Evolutionary conservation across 2,329 filamentous ascomycete species (phyloP).

Genomic region (Paecilomyces formosus): DNA sequence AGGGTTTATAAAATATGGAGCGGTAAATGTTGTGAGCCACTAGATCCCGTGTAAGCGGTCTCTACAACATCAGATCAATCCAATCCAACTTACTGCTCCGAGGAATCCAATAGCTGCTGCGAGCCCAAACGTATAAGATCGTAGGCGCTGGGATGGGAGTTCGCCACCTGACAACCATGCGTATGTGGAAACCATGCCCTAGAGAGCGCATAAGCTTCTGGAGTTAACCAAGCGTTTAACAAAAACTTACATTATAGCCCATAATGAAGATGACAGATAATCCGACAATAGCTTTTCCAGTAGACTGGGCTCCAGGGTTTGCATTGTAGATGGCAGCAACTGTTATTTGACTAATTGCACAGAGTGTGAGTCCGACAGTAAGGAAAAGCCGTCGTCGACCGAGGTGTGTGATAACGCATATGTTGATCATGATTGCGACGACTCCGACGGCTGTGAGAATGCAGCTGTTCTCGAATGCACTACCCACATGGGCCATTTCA

Average conservation of each 20-base stretch:
- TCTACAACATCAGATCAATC: not conserved
- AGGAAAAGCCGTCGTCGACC: constrained; percentile 50
- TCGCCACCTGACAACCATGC: constrained; percentile 53
- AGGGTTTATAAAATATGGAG: constrained; percentile 55
- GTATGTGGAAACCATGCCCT: constrained; percentile 47
- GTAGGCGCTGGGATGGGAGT: constrained; percentile 49
- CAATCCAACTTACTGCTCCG: constrained; percentile 30
- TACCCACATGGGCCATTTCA: constrained; percentile 49
- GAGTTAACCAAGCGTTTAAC: not conserved
- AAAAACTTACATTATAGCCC: constrained; percentile 37
- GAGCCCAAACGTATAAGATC: constrained; percentile 50
- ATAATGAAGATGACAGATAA: constrained; percentile 49
- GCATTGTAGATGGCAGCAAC: constrained; percentile 47
- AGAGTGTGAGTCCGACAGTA: constrained; percentile 43
- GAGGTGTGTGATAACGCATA: constrained; percentile 44
- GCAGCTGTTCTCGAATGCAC: constrained; percentile 51
- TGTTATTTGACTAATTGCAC: constrained; percentile 48
- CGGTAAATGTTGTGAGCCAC: constrained; percentile 52
- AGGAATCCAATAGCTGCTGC: constrained; percentile 49
- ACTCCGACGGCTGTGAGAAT: constrained; percentile 49
- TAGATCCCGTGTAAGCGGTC: constrained; percentile 1
- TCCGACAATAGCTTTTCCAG: constrained; percentile 39
- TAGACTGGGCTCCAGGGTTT: constrained; percentile 24
- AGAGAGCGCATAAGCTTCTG: not conserved
- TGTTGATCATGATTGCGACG: constrained; percentile 49